Evolutionary conservation across 345 rosid species (phyloP).

Genomic region (Ceriops tagal): DNA sequence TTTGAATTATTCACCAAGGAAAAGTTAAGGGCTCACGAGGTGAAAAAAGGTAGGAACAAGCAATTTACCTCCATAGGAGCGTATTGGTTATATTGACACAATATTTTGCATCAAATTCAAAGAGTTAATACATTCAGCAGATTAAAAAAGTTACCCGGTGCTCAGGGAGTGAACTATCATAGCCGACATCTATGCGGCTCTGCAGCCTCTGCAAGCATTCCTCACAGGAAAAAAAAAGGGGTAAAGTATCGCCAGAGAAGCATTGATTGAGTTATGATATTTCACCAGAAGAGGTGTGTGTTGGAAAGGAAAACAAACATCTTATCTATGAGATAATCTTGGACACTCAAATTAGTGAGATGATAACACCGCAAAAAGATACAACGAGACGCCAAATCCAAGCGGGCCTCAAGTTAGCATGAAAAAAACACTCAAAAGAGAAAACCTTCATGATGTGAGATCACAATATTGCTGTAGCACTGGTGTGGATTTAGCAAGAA

Average conservation of each 20-base stretch:
- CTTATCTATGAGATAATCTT: no score
- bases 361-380: no score
- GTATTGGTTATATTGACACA: neutral
- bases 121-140: neutral
- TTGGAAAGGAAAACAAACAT: no score
- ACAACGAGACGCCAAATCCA: no score
- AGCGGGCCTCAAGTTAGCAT: no score
- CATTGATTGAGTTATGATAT: no score
- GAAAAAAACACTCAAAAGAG: no score
- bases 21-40: neutral
- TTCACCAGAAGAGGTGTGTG: no score
- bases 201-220: constrained; percentile 82
- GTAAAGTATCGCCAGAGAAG: neutral
- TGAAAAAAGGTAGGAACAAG: neutral
- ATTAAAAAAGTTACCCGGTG: constrained; percentile 51
- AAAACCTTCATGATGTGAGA: no score
- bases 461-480: no score
- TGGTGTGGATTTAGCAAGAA: no score
- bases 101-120: neutral
- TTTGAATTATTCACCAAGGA: neutral
- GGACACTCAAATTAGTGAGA: no score
- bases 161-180: constrained; percentile 76
- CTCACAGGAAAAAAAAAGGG: constrained; percentile 28
- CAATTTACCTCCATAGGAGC: neutral
- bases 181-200: constrained; percentile 75